Evolutionary conservation across 2,329 filamentous ascomycete genomes (phyloP), one percentile per base, ranked within the genome.

Genomic region (Sporothrix protearum): DNA sequence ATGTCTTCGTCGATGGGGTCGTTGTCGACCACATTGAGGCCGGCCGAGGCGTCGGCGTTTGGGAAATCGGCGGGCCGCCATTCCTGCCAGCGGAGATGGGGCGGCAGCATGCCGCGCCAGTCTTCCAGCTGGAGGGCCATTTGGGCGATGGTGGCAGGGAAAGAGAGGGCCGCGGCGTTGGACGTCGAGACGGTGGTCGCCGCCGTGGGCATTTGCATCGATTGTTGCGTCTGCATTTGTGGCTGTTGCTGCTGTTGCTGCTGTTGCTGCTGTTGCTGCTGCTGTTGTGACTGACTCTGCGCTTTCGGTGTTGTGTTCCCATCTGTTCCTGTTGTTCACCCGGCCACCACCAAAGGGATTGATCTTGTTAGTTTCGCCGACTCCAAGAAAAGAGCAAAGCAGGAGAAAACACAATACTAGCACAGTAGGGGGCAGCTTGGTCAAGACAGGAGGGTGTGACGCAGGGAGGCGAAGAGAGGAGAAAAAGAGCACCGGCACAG

Each of bases 31-130:
- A 33, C 0, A 6, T 36, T 45, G 4, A 36, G 12, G 9, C 12
- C 68, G 30, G n/a, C 30, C 9, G 55, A n/a, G 55, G 76, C 25
- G 19, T 51, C 67, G n/a, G 39, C 36, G 39, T 76, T 76, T 9
- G 81, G 80, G 72, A 84, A 85, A 28, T 81, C 79, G 22, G 82
- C 80, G 3, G 83, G 81, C 68, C 84, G 82, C 16, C 82, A 81
- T 75, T 89, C 87, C n/a, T 82, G 80, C 88, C 88, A 90, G 74
- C 87, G 84, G 12, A 90, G 78, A 64, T 83, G 80, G 4, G 77
- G 77, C 2, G 88, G 87, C 5, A 90, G 80, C 75, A 88, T 81
- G 10, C 82, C 82, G 42, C 86, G 84, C 88, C 88, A 90, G 73
- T 85, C 83, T 10, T 86, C 84, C 1, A 89, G 82, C 74, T 88